phyloP scores from a whole-genome alignment of 805 yeast species.

The Teunomyces barrocoloradensis region DNA sequence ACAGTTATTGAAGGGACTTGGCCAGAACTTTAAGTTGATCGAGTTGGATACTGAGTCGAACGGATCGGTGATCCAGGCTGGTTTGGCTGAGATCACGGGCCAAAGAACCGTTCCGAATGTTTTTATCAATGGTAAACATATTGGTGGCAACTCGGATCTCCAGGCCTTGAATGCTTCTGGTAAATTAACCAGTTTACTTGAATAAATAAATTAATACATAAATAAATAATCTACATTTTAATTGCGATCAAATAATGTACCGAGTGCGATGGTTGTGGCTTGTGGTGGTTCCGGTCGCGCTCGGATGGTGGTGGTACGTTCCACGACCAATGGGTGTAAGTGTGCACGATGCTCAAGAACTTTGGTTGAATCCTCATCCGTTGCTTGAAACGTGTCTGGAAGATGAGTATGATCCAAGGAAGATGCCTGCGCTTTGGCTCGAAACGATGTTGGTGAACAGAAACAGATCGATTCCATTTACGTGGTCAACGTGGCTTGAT shows the following conservation, averaged over 20 bases:
- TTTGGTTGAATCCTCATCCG: background rate
- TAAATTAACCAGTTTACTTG: constrained; percentile 15
- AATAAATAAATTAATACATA: too few species aligned
- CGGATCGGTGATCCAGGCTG: constrained; percentile 30
- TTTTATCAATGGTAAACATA: constrained; percentile 35
- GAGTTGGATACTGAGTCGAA: constrained; percentile 26
- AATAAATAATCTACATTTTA: too few species aligned
- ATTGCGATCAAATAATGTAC: too few species aligned
- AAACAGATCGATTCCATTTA: constrained; percentile 20
- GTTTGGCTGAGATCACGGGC: constrained; percentile 29
- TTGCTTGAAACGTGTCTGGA: background rate
- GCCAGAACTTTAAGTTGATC: constrained; percentile 21
- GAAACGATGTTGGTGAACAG: constrained; percentile 10
- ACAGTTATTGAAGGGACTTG: constrained; percentile 19
- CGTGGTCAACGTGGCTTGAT: constrained; percentile 28
- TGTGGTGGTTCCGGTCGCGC: too few species aligned
- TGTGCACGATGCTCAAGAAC: background rate
- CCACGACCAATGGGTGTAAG: constrained; percentile 2
- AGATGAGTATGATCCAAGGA: constrained; percentile 26
- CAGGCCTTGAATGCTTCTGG: constrained; percentile 25
- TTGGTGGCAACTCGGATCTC: constrained; percentile 38
- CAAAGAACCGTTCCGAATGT: constrained; percentile 38
- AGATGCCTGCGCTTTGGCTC: constrained; percentile 27
- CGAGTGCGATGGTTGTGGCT: too few species aligned
- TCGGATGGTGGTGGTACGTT: background rate